phyloP scores from a whole-genome alignment of 345 rosid genomes.

The Populus tremula region DNA sequence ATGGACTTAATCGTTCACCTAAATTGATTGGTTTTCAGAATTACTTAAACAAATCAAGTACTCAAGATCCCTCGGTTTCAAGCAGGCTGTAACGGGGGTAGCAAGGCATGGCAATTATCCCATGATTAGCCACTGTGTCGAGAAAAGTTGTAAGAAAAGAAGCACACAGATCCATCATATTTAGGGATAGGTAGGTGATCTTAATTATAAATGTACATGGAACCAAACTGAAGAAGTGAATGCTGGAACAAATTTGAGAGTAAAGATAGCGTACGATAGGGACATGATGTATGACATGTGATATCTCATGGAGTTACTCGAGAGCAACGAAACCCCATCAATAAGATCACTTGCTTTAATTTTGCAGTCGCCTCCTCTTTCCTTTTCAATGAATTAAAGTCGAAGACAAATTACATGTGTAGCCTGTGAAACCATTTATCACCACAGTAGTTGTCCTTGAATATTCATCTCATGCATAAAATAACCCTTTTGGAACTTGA shows the following conservation, averaged over 20 bases:
- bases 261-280: constrained; percentile 2
- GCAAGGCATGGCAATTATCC: constrained; percentile 8
- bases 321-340: neutral
- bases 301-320: neutral
- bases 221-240: constrained; percentile 1
- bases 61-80: neutral
- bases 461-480: no score
- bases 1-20: neutral
- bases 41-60: neutral
- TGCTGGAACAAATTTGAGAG: neutral
- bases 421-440: constrained; percentile 14
- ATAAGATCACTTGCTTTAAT: neutral
- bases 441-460: neutral
- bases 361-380: neutral
- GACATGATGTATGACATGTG: constrained; percentile 1
- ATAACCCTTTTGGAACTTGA: no score
- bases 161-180: neutral
- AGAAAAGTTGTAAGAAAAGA: neutral
- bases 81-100: constrained; percentile 25
- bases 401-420: constrained; percentile 26
- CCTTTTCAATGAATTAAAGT: constrained; percentile 12
- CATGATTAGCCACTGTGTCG: constrained; percentile 17
- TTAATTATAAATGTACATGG: constrained; percentile 5
- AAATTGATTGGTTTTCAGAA: neutral
- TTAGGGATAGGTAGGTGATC: neutral